Base-by-base conservation (phyloP, 192 early-diverging fungal species). In the Piromyces sp. region DNA sequence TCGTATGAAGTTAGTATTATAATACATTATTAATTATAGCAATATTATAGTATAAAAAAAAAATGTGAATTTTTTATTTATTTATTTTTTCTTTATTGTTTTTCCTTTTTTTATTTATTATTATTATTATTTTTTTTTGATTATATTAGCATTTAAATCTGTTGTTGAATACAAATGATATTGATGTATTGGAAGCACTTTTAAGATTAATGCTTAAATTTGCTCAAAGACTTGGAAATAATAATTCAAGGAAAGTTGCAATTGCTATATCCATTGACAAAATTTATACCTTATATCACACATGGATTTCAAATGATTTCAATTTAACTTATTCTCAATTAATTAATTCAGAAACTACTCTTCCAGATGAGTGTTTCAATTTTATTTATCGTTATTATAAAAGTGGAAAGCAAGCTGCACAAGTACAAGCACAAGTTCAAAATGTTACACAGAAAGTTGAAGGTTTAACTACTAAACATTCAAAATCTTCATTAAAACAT, bases 1-100 rank as follows among this genome's bases (percentile, higher is more conserved):
- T 97, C 96, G 19, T 95, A 92, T 81, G 95, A 96, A 88, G 95
- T 96, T n/a, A n/a, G n/a, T n/a, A n/a, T n/a, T n/a, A n/a, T n/a
- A n/a, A n/a, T n/a, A n/a, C n/a, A n/a, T n/a, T n/a, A n/a, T n/a
- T n/a, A n/a, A n/a, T n/a, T n/a, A n/a, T n/a, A n/a, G n/a, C n/a
- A n/a, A n/a, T n/a, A n/a, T n/a, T n/a, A n/a, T n/a, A n/a, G n/a
- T n/a, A n/a, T n/a, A n/a, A n/a, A n/a, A n/a, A n/a, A n/a, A n/a
- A 33, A 33, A 33, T 33, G 9, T 33, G 5, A 33, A 33, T 33
- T 6, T 33, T 9, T 6, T 33, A 33, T 33, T 33, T 33, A 6
- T 33, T 6, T 33, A 6, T 33, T 33, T 33, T 33, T 38, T 38
- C 14, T 38, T 38, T 38, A 14, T 14, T 38, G 7, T 14, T 14